These are phyloP conservation scores for Hypholoma fasciculare DNA, from an alignment of 768 basidiomycete species.

Conservation along the genomic window DNA sequence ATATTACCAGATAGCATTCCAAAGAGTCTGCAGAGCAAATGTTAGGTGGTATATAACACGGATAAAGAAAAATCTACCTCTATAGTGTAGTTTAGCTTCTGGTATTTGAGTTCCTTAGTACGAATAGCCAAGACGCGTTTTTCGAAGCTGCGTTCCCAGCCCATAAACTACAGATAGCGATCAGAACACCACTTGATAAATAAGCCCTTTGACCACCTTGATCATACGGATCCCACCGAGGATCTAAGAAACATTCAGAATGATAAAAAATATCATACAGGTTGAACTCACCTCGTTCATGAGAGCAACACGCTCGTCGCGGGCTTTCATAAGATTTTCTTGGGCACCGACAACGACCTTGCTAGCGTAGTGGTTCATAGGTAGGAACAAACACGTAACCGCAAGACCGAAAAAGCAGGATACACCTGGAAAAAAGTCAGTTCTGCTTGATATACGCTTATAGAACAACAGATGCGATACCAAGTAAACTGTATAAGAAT, in stretches of 20 bases:
- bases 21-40: constrained; percentile 32
- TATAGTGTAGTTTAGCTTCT: constrained; percentile 83
- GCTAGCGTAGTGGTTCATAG: constrained; percentile 22
- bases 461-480: neutral
- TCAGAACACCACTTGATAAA: neutral
- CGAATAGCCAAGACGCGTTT: constrained; percentile 69
- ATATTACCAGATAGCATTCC: constrained; percentile 47
- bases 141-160: constrained; percentile 90
- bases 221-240: constrained; percentile 90
- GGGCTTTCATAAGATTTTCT: constrained; percentile 61
- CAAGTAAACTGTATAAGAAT: constrained; percentile 18
- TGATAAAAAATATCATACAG: constrained; percentile 42
- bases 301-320: constrained; percentile 84
- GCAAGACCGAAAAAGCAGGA: constrained; percentile 22
- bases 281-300: constrained; percentile 72
- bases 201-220: constrained; percentile 42
- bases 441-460: neutral
- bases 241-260: constrained; percentile 43
- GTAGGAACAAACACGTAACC: constrained; percentile 18
- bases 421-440: constrained; percentile 6
- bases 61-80: constrained; percentile 46
- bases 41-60: neutral
- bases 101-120: constrained; percentile 80
- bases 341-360: constrained; percentile 19
- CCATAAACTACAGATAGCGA: constrained; percentile 70